Conservation (phyloP, 371 early-diverging fungal species). For the Actinomucor elegans region DNA sequence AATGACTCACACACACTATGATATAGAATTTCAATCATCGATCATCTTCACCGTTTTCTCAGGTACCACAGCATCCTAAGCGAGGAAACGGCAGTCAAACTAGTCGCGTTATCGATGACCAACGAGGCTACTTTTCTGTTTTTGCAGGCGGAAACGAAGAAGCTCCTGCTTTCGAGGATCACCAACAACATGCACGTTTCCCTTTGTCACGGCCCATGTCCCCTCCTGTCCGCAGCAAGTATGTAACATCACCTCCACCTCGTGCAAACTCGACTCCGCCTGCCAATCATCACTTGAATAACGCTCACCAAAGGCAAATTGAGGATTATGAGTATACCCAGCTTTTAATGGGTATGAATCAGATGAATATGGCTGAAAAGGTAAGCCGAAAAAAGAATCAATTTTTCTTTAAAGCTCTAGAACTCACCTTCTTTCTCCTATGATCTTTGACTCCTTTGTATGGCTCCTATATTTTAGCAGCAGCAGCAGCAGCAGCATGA, state of each 20-base stretch:
- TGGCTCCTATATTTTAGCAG: not conserved
- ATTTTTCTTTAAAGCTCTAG: not conserved
- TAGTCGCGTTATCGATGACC: not conserved
- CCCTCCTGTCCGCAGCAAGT: slow-evolving; percentile 29
- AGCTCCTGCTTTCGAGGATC: slow-evolving; percentile 10
- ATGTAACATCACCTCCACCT: slow-evolving; percentile 37
- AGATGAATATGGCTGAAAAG: slow-evolving; percentile 19
- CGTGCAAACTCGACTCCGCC: slow-evolving; percentile 48
- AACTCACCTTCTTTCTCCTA: not conserved
- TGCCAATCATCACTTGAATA: slow-evolving; percentile 10
- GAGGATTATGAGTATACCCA: slow-evolving; percentile 28
- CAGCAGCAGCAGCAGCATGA: not conserved
- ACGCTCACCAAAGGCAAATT: slow-evolving; percentile 13
- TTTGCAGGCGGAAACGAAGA: not conserved
- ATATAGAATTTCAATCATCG: not conserved
- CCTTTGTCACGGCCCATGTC: slow-evolving; percentile 30
- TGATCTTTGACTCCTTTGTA: not conserved
- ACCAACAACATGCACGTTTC: slow-evolving; percentile 13
- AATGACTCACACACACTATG: not conserved
- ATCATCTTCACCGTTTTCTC: slow-evolving; percentile 5
- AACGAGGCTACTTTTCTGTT: slow-evolving; percentile 4
- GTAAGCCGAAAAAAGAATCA: not conserved
- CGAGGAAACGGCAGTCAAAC: not conserved
- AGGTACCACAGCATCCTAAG: slow-evolving; percentile 2
- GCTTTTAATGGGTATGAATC: slow-evolving; percentile 17